Evolutionary conservation across 257 asterid species (phyloP).

Genomic region (Penstemon davidsonii): DNA sequence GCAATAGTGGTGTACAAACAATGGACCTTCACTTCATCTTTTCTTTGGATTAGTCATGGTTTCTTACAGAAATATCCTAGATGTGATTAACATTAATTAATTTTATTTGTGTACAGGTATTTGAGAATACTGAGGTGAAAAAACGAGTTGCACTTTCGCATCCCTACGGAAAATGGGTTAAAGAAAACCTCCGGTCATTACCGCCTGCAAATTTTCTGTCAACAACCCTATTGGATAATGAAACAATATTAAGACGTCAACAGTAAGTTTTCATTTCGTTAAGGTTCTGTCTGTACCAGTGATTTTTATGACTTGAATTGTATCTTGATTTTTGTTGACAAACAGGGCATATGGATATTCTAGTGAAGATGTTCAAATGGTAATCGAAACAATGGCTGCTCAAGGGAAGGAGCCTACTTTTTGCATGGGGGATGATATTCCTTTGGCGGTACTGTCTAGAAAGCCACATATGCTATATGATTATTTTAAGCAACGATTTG

Average conservation of each 20-base stretch:
- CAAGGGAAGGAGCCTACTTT: constrained; percentile 99
- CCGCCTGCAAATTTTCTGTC: constrained; percentile 68
- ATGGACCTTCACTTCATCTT: neutral
- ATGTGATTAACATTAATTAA: constrained; percentile 22
- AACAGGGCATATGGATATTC: constrained; percentile 96
- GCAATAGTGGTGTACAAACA: neutral
- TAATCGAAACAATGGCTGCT: constrained; percentile 96
- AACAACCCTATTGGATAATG: constrained; percentile 71
- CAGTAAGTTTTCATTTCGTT: constrained; percentile 63
- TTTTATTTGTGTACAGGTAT: constrained; percentile 52
- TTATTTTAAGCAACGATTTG: constrained; percentile 97
- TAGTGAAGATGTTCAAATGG: constrained; percentile 99
- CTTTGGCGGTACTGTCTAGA: constrained; percentile 84
- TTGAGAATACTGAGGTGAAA: constrained; percentile 94
- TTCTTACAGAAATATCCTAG: constrained; percentile 17
- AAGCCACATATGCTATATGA: constrained; percentile 91
- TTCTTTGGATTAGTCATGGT: constrained; percentile 14
- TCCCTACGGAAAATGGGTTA: constrained; percentile 95
- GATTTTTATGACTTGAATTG: constrained; percentile 19
- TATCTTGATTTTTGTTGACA: constrained; percentile 24
- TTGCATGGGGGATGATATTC: constrained; percentile 99
- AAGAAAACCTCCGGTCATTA: constrained; percentile 76
- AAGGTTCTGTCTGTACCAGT: neutral
- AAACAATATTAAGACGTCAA: constrained; percentile 78
- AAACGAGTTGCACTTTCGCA: constrained; percentile 71